These are phyloP conservation scores for Dactylellina haptotyla DNA, from an alignment of 2,329 filamentous ascomycete genomes.

Conservation along the genomic window DNA sequence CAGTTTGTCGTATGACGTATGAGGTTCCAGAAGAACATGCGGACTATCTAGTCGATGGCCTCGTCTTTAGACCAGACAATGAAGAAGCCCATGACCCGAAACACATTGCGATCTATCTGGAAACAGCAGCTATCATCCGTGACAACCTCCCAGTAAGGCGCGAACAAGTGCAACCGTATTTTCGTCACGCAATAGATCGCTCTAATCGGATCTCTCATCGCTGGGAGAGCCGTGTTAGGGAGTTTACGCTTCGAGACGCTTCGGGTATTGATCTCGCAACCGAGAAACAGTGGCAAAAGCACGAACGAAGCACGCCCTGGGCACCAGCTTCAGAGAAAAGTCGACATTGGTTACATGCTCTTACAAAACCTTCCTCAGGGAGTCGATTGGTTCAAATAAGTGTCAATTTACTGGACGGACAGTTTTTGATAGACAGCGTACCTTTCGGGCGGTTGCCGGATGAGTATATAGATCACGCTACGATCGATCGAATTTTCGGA, in stretches of 20 bases:
- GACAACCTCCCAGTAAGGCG: slow-evolving; percentile 48
- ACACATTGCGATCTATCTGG: slow-evolving; percentile 29
- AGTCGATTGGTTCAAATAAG: slow-evolving; percentile 49
- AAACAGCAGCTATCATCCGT: slow-evolving; percentile 41
- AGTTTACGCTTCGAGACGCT: slow-evolving; percentile 52
- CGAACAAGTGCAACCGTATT: slow-evolving; percentile 56
- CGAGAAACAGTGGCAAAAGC: slow-evolving; percentile 58
- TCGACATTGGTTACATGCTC: slow-evolving; percentile 60
- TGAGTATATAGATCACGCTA: slow-evolving; percentile 62
- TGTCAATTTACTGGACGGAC: slow-evolving; percentile 67
- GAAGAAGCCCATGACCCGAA: slow-evolving; percentile 26
- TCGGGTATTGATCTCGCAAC: slow-evolving; percentile 57
- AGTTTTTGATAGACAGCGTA: slow-evolving; percentile 67
- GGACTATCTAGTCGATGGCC: slow-evolving; percentile 19
- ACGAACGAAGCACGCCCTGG: slow-evolving; percentile 57
- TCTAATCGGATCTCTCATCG: slow-evolving; percentile 50
- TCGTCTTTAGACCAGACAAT: background rate
- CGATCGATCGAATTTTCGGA: slow-evolving; percentile 65
- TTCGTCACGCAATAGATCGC: slow-evolving; percentile 38
- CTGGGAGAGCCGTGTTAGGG: slow-evolving; percentile 48
- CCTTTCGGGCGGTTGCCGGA: slow-evolving; percentile 65
- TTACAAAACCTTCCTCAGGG: slow-evolving; percentile 37
- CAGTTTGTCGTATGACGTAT: slow-evolving; percentile 56
- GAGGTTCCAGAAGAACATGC: slow-evolving; percentile 56
- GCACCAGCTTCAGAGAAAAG: slow-evolving; percentile 55